Percentiles rank a stretch among this genome's conserved stretches.
Evolutionary conservation across 148 eudicot genomes (phyloP).

Genomic region (Spergularia bocconei): DNA sequence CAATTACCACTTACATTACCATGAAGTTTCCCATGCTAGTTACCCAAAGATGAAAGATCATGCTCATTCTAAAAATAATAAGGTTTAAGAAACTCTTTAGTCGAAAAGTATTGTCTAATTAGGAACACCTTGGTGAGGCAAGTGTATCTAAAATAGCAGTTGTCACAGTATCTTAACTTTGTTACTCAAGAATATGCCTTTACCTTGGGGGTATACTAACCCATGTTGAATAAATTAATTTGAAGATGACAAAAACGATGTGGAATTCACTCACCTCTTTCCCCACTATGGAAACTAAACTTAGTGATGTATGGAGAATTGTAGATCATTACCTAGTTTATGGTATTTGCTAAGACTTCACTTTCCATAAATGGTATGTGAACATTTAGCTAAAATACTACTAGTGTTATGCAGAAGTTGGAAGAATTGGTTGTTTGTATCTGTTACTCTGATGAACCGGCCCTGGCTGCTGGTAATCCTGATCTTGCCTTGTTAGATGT

Average conservation of each 20-base stretch:
- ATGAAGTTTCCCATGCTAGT: not conserved
- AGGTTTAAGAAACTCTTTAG: not conserved
- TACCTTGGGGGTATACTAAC: not conserved
- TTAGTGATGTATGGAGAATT: not conserved
- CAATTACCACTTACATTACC: too few relatives aligned
- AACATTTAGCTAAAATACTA: not conserved
- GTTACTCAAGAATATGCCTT: not conserved
- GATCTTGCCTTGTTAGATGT: too few relatives aligned
- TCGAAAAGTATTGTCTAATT: not conserved
- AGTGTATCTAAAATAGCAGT: not conserved
- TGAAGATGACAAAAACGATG: constrained; percentile 8
- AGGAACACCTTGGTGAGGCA: not conserved
- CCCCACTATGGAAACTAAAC: not conserved
- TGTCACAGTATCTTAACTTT: not conserved
- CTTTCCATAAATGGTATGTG: not conserved
- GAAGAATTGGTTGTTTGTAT: not conserved
- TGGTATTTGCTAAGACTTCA: not conserved
- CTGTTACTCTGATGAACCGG: too few relatives aligned
- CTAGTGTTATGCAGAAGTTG: not conserved
- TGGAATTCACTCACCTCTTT: constrained; percentile 6
- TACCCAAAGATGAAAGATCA: constrained; percentile 1
- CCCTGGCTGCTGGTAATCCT: too few relatives aligned
- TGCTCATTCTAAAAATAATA: not conserved
- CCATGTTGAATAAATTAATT: not conserved
- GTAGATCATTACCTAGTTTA: not conserved